Percentiles rank a stretch among this genome's conserved stretches.
Conservation (phyloP, 805 yeast species). For the Cyberlindnera mycetangii region DNA sequence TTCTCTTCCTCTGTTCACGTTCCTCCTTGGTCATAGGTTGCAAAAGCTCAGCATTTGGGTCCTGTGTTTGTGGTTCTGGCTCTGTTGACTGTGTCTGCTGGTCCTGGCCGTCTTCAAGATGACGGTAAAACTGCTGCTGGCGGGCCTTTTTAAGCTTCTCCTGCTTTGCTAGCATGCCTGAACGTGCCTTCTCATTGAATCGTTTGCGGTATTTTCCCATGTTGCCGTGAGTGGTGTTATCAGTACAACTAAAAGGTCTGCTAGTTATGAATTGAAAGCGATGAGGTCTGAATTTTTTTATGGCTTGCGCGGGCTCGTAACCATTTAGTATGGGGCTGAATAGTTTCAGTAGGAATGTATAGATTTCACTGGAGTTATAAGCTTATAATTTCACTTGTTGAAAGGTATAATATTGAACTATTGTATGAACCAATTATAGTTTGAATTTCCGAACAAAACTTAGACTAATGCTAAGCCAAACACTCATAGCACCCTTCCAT, state of each 20-base stretch:
- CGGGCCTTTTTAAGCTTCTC: conserved; percentile 63
- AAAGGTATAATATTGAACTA: no score
- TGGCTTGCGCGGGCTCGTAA: conserved; percentile 1
- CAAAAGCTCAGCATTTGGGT: conserved; percentile 59
- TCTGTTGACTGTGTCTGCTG: conserved; percentile 22
- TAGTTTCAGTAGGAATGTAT: no score
- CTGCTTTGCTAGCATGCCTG: conserved; percentile 81
- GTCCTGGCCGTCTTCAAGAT: conserved; percentile 39
- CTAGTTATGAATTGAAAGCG: conserved; percentile 9
- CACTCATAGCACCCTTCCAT: no score
- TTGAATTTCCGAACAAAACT: no score
- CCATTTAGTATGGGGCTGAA: conserved; percentile 1
- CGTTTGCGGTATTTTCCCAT: conserved; percentile 85
- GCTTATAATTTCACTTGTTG: no score
- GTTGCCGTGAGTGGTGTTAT: background rate
- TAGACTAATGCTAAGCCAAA: no score
- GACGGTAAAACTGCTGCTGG: conserved; percentile 63
- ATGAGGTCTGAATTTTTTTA: conserved; percentile 17
- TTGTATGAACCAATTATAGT: no score
- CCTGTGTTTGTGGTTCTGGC: conserved; percentile 26
- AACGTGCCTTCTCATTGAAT: conserved; percentile 80
- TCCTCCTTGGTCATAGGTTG: conserved; percentile 66
- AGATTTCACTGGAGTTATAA: no score
- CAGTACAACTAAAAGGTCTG: no score
- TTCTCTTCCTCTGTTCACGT: conserved; percentile 59